phyloP scores from a whole-genome alignment of 495 filamentous ascomycete species.

The Talaromyces wortmannii region DNA sequence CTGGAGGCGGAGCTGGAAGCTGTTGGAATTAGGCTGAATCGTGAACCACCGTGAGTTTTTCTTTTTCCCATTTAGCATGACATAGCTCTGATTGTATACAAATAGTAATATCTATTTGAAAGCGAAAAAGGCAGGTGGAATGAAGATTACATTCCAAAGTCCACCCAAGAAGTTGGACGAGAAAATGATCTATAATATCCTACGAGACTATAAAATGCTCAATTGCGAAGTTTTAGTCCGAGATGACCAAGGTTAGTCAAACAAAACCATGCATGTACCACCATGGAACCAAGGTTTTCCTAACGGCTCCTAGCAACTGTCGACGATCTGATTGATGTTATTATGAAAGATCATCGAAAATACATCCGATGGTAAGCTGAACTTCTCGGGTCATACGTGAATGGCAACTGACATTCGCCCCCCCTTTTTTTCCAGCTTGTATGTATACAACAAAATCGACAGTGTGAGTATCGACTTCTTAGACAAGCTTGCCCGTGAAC shows the following conservation, averaged over 20 bases:
- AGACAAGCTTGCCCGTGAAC: conserved; percentile 84
- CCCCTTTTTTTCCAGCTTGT: conserved; percentile 56
- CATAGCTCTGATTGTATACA: conserved; percentile 9
- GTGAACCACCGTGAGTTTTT: conserved; percentile 74
- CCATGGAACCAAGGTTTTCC: not conserved
- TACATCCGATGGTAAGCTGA: conserved; percentile 72
- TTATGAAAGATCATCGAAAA: conserved; percentile 97
- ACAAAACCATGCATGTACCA: not conserved
- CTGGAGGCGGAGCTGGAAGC: conserved; percentile 92
- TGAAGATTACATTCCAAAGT: conserved; percentile 94
- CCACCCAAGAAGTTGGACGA: conserved; percentile 89
- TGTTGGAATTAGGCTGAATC: conserved; percentile 91
- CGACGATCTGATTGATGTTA: conserved; percentile 98
- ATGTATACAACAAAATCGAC: conserved; percentile 99
- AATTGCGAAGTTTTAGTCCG: conserved; percentile 95
- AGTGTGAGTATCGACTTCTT: conserved; percentile 89
- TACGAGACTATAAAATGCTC: conserved; percentile 97
- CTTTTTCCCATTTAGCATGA: not conserved
- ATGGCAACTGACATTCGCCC: not conserved
- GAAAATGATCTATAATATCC: conserved; percentile 94
- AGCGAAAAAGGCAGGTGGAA: conserved; percentile 89
- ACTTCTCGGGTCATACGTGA: not conserved
- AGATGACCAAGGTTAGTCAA: conserved; percentile 69
- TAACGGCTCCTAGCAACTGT: conserved; percentile 59
- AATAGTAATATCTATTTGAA: conserved; percentile 97